Evolutionary conservation across 345 rosid species (phyloP), one percentile per base, ranked within the genome.

Genomic region (Diplotaxis tenuifolia): DNA sequence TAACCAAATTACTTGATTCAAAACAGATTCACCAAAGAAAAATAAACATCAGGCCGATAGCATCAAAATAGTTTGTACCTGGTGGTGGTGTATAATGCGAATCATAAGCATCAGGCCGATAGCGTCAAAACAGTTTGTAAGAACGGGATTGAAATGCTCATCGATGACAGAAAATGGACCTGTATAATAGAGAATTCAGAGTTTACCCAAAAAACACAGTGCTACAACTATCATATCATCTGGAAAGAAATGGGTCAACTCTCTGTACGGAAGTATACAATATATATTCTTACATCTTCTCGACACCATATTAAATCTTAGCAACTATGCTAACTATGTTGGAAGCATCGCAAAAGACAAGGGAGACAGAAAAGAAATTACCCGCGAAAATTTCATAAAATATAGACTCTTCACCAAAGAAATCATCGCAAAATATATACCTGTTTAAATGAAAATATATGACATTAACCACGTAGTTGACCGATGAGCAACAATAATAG

Each of bases 51-150:
- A 53, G 27, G 15, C 28, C 7, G n/a, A 22, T 55, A 55, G 31
- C 31, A 55, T 12, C 9, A 55, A 55, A 54, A 55, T 1, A 22
- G 16, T 55, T 55, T 22, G 80, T 78, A 95, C 99, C 99, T 90
- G 99, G 76, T 95, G 97, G 53, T 87, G 94, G 85, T 90, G 91
- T 83, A 91, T 84, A 79, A 95, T 88, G 71, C 92, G 91, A 80
- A 95, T 95, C 99, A 95, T 92, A 69, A 95, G 92, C 98, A 90
- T 92, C 70, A 95, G 82, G 34, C 99, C 98, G 45, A 95, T 95
- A 64, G 99, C 99, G 82, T 95, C 98, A 80, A 86, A 95, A 78
- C 87, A 90, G 83, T 90, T 90, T 63, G 96, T 89, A 57, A 95
- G 88, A 67, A 92, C 82, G 31, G 90, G 80, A 84, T 79, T 87